phyloP scores from a whole-genome alignment of 2,329 filamentous ascomycete genomes.

The Monosporascus cannonballus region DNA sequence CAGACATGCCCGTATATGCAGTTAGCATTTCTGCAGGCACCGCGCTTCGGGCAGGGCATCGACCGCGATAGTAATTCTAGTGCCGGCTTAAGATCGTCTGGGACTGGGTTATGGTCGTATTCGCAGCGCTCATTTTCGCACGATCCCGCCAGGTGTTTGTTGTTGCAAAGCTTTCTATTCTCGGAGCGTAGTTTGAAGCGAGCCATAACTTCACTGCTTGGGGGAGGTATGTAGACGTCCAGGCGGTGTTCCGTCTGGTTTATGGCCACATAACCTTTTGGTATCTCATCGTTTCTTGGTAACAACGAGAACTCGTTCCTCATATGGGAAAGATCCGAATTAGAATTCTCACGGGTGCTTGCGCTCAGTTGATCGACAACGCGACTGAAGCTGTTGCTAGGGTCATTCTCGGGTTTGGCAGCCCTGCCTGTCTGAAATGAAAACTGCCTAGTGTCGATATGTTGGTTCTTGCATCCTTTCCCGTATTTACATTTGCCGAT shows the following conservation, averaged over 20 bases:
- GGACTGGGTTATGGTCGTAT: conserved; percentile 22
- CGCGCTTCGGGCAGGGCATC: conserved; percentile 22
- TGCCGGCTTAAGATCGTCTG: conserved; percentile 17
- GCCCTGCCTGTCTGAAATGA: conserved; percentile 3
- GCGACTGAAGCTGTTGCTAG: conserved; percentile 1
- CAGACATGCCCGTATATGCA: conserved; percentile 27
- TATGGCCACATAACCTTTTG: conserved; percentile 19
- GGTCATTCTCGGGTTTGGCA: conserved; percentile 6
- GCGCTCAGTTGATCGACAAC: conserved; percentile 1
- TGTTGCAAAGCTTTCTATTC: conserved; percentile 21
- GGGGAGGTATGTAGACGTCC: conserved; percentile 20
- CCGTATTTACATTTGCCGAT: conserved; percentile 25
- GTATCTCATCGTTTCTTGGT: conserved; percentile 21
- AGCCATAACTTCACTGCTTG: conserved; percentile 8
- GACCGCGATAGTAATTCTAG: conserved; percentile 23
- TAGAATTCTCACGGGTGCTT: neutral
- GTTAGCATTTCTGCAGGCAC: conserved; percentile 15
- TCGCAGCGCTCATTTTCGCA: conserved; percentile 21
- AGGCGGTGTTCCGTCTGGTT: conserved; percentile 22
- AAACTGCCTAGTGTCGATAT: conserved; percentile 8
- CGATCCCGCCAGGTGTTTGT: conserved; percentile 16
- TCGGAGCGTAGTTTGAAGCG: conserved; percentile 17
- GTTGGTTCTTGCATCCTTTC: conserved; percentile 21
- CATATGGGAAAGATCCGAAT: neutral
- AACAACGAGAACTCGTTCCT: conserved; percentile 6